Evolutionary conservation across 1,139 yeast species (phyloP).

Genomic region (Arxiozyma heterogenica): DNA sequence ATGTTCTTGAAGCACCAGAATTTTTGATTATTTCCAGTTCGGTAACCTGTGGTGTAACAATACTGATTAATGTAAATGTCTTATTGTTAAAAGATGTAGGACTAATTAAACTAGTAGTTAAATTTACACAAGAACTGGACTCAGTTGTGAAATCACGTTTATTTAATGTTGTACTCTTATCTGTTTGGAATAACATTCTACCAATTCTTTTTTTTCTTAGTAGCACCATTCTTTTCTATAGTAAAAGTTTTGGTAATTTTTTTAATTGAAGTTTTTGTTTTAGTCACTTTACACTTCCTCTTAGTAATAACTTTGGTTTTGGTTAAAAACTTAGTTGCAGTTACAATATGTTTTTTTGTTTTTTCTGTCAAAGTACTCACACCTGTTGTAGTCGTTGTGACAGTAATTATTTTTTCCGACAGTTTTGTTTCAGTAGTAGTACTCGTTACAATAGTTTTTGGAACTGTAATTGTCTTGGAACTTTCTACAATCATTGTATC

Average conservation of each 20-base stretch:
- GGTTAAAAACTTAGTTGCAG: constrained; percentile 15
- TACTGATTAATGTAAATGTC: not conserved
- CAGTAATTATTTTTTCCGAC: constrained; percentile 12
- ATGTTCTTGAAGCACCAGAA: not conserved
- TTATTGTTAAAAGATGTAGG: not conserved
- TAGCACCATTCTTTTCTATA: not conserved
- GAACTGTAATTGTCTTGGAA: constrained; percentile 13
- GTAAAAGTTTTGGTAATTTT: constrained; percentile 3
- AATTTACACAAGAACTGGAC: not conserved
- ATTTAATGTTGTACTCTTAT: not conserved
- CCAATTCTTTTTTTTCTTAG: not conserved
- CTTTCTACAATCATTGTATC: constrained; percentile 18
- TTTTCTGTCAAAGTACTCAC: constrained; percentile 15
- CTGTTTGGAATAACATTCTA: not conserved
- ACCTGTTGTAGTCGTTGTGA: constrained; percentile 14
- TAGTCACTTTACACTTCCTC: constrained; percentile 1
- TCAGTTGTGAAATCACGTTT: not conserved
- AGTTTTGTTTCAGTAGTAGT: constrained; percentile 10
- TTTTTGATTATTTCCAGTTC: not conserved
- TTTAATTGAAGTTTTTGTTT: constrained; percentile 3
- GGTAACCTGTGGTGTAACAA: not conserved
- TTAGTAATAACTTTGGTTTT: constrained; percentile 3
- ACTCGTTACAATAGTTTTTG: constrained; percentile 6
- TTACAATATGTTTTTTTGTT: constrained; percentile 14
- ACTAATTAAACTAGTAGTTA: not conserved